These are phyloP conservation scores for Adansonia grandidieri DNA, from an alignment of 441 rosid genomes.

Conservation along the genomic window DNA sequence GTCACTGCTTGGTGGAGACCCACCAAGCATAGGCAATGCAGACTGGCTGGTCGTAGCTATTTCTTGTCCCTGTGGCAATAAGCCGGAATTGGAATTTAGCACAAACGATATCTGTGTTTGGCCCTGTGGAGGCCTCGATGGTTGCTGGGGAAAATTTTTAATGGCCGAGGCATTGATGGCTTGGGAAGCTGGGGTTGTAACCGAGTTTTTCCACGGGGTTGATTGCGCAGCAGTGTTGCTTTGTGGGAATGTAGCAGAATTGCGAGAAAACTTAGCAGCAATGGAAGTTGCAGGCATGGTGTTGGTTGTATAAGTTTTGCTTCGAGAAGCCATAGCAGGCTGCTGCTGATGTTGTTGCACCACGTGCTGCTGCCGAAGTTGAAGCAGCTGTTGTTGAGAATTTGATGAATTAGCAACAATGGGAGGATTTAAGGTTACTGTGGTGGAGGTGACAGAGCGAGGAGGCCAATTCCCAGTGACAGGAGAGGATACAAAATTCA, in stretches of 20 bases:
- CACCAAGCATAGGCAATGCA: slow-evolving; percentile 34
- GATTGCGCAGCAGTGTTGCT: slow-evolving; percentile 36
- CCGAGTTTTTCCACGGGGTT: slow-evolving; percentile 44
- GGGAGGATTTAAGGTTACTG: slow-evolving; percentile 32
- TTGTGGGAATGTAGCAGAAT: slow-evolving; percentile 25
- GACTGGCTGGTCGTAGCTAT: slow-evolving; percentile 34
- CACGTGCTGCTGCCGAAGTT: slow-evolving; percentile 42
- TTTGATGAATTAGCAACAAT: slow-evolving; percentile 26
- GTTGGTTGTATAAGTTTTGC: slow-evolving; percentile 30
- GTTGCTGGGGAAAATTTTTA: slow-evolving; percentile 44
- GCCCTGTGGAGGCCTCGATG: slow-evolving; percentile 41
- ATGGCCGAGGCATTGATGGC: slow-evolving; percentile 28
- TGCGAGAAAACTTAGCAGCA: slow-evolving; percentile 28
- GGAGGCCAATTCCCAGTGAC: slow-evolving; percentile 49
- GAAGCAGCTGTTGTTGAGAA: slow-evolving; percentile 35
- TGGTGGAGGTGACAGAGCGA: slow-evolving; percentile 28
- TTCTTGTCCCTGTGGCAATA: slow-evolving; percentile 36
- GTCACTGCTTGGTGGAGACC: slow-evolving; percentile 36
- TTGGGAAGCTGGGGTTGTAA: slow-evolving; percentile 26
- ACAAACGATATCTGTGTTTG: slow-evolving; percentile 55
- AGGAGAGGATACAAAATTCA: slow-evolving; percentile 47
- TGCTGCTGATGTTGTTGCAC: slow-evolving; percentile 37
- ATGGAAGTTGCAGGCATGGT: slow-evolving; percentile 29
- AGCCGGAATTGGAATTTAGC: slow-evolving; percentile 34
- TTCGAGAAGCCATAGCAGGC: slow-evolving; percentile 35